These are phyloP conservation scores for Wallacemonas sp. DNA, from an alignment of 208 protist genomes.

Conservation along the genomic window DNA sequence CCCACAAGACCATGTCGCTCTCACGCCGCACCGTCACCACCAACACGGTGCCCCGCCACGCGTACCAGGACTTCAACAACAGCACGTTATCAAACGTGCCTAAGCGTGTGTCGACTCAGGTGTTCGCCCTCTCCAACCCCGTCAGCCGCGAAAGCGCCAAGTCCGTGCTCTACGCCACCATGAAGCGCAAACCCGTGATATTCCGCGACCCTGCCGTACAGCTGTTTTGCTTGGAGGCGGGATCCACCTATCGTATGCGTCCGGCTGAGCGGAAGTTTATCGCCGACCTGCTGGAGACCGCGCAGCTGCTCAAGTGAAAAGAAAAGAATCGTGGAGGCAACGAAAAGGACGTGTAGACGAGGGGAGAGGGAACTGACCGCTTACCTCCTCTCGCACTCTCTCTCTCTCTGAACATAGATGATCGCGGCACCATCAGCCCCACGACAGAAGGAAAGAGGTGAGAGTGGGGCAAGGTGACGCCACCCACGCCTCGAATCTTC, in stretches of 20 bases:
- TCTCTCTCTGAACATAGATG: no score
- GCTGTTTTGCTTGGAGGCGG: slow-evolving; percentile 49
- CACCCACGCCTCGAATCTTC: no score
- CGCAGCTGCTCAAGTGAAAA: slow-evolving; percentile 35
- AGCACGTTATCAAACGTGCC: slow-evolving; percentile 24
- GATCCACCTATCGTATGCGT: slow-evolving; percentile 68
- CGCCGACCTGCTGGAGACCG: slow-evolving; percentile 68
- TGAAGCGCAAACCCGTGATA: slow-evolving; percentile 65
- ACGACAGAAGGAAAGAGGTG: not conserved
- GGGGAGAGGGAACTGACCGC: no score
- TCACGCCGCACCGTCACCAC: slow-evolving; percentile 28
- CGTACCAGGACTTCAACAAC: slow-evolving; percentile 31
- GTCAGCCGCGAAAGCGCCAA: slow-evolving; percentile 79
- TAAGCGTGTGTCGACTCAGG: slow-evolving; percentile 48
- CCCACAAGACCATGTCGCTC: slow-evolving; percentile 57
- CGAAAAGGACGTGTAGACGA: not conserved
- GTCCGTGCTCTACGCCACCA: slow-evolving; percentile 60
- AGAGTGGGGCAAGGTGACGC: no score
- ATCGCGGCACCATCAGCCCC: no score
- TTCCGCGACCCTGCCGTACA: slow-evolving; percentile 64
- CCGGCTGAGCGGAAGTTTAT: slow-evolving; percentile 85
- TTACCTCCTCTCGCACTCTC: no score
- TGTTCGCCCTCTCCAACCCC: slow-evolving; percentile 72
- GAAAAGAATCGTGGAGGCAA: not conserved
- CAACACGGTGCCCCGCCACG: slow-evolving; percentile 43